Conservation (phyloP, 352 stramenopile genomes). For the Globisporangium viniferum region DNA sequence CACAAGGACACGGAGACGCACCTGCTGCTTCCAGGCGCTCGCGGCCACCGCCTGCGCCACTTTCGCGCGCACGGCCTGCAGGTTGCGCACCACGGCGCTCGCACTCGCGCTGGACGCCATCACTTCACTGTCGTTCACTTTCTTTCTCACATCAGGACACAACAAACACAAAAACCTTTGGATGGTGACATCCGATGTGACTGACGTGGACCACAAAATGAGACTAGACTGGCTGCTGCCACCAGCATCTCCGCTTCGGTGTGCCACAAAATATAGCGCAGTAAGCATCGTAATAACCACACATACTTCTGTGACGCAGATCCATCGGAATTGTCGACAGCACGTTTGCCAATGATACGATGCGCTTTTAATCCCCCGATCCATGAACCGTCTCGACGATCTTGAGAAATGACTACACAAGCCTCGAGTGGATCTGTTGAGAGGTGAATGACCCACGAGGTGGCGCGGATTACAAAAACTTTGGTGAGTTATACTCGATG, state of each 20-base stretch:
- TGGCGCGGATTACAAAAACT: too few species aligned
- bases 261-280: background rate
- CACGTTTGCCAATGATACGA: background rate
- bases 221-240: background rate
- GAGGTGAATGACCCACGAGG: too few species aligned
- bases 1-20: background rate
- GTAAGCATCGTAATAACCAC: background rate
- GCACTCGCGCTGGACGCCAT: slow-evolving; percentile 11
- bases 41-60: slow-evolving; percentile 55
- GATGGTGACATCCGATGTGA: background rate
- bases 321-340: too few species aligned
- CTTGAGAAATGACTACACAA: too few species aligned
- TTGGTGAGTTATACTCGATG: too few species aligned
- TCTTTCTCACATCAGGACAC: background rate
- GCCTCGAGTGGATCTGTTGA: too few species aligned
- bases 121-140: background rate
- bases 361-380: background rate
- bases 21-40: slow-evolving; percentile 46
- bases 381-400: too few species aligned
- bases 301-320: background rate
- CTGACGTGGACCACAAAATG: background rate
- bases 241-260: background rate
- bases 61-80: slow-evolving; percentile 56
- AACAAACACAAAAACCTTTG: background rate
- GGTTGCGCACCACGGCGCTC: slow-evolving; percentile 47